These are phyloP conservation scores for Cladophialophora immunda DNA, from an alignment of 2,329 filamentous ascomycete genomes.

Conservation along the genomic window DNA sequence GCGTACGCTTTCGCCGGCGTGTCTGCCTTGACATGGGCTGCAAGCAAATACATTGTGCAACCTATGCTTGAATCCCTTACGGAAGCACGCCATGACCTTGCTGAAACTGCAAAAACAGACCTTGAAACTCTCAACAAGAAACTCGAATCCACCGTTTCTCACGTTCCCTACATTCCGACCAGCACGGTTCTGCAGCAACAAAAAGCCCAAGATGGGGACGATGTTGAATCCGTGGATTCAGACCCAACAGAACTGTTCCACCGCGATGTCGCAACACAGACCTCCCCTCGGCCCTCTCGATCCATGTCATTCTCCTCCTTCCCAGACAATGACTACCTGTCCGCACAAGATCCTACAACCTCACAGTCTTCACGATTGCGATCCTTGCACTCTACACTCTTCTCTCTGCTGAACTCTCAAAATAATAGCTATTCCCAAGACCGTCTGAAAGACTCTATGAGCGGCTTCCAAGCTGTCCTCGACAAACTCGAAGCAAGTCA, in stretches of 20 bases:
- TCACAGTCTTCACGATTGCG: constrained; percentile 47
- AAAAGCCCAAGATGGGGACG: constrained; percentile 51
- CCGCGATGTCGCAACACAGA: constrained; percentile 70
- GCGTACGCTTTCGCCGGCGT: constrained; percentile 65
- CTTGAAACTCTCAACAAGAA: constrained; percentile 65
- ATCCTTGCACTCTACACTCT: constrained; percentile 59
- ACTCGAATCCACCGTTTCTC: constrained; percentile 61
- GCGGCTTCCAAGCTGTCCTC: constrained; percentile 35
- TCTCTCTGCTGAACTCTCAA: constrained; percentile 55
- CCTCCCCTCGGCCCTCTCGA: constrained; percentile 57
- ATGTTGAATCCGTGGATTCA: constrained; percentile 60
- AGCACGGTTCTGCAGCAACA: constrained; percentile 27
- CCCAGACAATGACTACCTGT: constrained; percentile 12
- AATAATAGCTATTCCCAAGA: constrained; percentile 54
- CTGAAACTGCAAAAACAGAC: constrained; percentile 60
- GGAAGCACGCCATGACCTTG: constrained; percentile 66
- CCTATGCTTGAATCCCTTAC: constrained; percentile 51
- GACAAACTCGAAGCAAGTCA: constrained; percentile 41
- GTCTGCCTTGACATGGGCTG: constrained; percentile 64
- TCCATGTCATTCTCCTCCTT: constrained; percentile 44
- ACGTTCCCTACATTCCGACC: constrained; percentile 53
- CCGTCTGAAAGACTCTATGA: constrained; percentile 29
- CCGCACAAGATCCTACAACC: constrained; percentile 31
- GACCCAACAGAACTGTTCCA: constrained; percentile 72
- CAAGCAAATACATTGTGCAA: constrained; percentile 36